These are phyloP conservation scores for Candida frijolesensis DNA, from an alignment of 1,139 yeast genomes.

Conservation along the genomic window DNA sequence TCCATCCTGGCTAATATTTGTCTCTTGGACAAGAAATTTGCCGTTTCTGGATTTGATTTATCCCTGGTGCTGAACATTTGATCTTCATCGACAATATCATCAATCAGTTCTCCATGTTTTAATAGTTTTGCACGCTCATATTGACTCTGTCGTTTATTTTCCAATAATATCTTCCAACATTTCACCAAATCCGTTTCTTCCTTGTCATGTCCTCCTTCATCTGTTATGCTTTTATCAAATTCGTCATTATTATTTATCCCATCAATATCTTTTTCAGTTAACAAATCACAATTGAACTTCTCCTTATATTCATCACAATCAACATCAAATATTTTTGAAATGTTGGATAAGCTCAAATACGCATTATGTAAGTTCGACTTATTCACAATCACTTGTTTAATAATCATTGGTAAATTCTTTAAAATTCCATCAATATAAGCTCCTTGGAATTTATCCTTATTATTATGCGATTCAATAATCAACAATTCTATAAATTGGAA, in stretches of 20 bases:
- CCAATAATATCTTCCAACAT: slow-evolving; percentile 53
- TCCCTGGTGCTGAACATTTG: slow-evolving; percentile 34
- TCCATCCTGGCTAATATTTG: slow-evolving; percentile 79
- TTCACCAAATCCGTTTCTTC: slow-evolving; percentile 37
- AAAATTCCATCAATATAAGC: slow-evolving; percentile 53
- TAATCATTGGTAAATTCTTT: slow-evolving; percentile 45
- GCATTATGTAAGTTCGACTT: slow-evolving; percentile 52
- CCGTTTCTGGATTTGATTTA: slow-evolving; percentile 22
- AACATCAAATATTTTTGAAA: slow-evolving; percentile 39
- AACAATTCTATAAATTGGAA: slow-evolving; percentile 70
- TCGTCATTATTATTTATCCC: slow-evolving; percentile 35
- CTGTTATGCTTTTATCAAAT: slow-evolving; percentile 24
- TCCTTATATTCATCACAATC: slow-evolving; percentile 29
- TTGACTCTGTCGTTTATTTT: slow-evolving; percentile 52
- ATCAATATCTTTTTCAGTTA: slow-evolving; percentile 37
- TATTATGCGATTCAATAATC: slow-evolving; percentile 37
- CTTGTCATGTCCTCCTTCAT: slow-evolving; percentile 13
- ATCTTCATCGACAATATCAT: slow-evolving; percentile 29
- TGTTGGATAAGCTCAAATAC: slow-evolving; percentile 38
- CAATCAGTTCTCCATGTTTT: slow-evolving; percentile 26
- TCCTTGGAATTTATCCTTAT: slow-evolving; percentile 35
- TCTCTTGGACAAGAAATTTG: slow-evolving; percentile 40
- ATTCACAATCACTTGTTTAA: slow-evolving; percentile 54
- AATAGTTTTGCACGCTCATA: slow-evolving; percentile 46
- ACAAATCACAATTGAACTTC: slow-evolving; percentile 27